These are phyloP conservation scores for Metschnikowia kunwiensis DNA, from an alignment of 805 yeast genomes.

Conservation along the genomic window DNA sequence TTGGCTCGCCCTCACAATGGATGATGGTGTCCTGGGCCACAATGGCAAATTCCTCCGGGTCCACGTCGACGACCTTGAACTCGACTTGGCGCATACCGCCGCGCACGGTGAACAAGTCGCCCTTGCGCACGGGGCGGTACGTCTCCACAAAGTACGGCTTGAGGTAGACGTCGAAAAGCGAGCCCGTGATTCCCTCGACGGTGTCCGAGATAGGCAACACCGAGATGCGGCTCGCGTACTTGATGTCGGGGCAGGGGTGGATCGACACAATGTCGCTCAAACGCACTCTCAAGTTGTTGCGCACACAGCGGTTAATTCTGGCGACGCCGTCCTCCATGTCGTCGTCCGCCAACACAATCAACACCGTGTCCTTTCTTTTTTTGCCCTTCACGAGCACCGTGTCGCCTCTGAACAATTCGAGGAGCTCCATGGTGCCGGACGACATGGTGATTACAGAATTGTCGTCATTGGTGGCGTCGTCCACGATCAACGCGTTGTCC, in stretches of 20 bases:
- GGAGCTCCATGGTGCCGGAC: slow-evolving; percentile 89
- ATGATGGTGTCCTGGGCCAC: slow-evolving; percentile 98
- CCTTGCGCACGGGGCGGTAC: slow-evolving; percentile 96
- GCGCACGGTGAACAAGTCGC: slow-evolving; percentile 92
- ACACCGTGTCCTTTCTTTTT: slow-evolving; percentile 95
- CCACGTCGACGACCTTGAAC: slow-evolving; percentile 96
- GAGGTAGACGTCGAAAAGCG: slow-evolving; percentile 90
- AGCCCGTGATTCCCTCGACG: slow-evolving; percentile 96
- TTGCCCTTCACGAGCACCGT: slow-evolving; percentile 97
- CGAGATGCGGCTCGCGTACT: slow-evolving; percentile 91
- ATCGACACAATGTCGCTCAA: slow-evolving; percentile 89
- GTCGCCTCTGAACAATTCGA: slow-evolving; percentile 96
- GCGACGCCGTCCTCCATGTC: slow-evolving; percentile 95
- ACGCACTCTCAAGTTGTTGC: slow-evolving; percentile 91
- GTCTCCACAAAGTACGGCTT: slow-evolving; percentile 99
- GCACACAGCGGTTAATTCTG: slow-evolving; percentile 90
- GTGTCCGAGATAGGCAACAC: slow-evolving; percentile 97
- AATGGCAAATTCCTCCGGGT: slow-evolving; percentile 95
- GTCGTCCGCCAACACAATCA: slow-evolving; percentile 93
- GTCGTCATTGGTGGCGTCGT: slow-evolving; percentile 96
- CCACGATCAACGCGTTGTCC: slow-evolving; percentile 91
- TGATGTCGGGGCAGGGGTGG: slow-evolving; percentile 97
- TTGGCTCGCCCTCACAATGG: slow-evolving; percentile 99
- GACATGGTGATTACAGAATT: slow-evolving; percentile 95
- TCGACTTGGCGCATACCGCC: slow-evolving; percentile 99